Conservation (phyloP, 371 early-diverging fungal species). For the Mucor sp. region DNA sequence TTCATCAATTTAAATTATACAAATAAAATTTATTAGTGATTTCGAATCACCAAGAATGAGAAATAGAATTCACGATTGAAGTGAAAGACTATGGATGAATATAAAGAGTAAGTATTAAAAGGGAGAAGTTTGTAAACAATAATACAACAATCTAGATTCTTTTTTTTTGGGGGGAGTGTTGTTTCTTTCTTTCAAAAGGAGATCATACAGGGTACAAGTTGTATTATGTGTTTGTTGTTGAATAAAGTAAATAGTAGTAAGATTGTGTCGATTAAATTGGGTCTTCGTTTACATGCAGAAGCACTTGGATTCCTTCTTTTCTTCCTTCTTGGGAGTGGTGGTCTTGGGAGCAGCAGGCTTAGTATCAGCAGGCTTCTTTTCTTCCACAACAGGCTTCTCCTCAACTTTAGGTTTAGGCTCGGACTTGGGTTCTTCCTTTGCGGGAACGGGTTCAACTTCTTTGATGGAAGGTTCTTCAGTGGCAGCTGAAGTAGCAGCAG, state of each 20-base stretch:
- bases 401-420: constrained; percentile 9
- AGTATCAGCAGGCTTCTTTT: not conserved
- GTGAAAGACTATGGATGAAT: not conserved
- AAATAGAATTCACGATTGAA: not conserved
- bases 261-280: not conserved
- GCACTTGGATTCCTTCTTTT: constrained; percentile 22
- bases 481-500: constrained; percentile 51
- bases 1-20: not conserved
- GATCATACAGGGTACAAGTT: not conserved
- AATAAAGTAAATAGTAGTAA: constrained; percentile 2
- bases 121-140: not conserved
- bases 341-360: constrained; percentile 1
- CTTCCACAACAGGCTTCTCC: not conserved
- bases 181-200: not conserved
- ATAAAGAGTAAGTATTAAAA: not conserved
- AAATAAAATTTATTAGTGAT: not conserved
- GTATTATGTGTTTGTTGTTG: not conserved
- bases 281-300: constrained; percentile 26
- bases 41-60: not conserved
- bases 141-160: not conserved
- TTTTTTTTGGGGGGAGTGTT: not conserved
- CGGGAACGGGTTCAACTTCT: not conserved
- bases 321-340: constrained; percentile 2
- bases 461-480: constrained; percentile 20
- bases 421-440: constrained; percentile 6